Conservation (phyloP, 176 grass and related monocot genomes). For the Leersia perrieri region DNA sequence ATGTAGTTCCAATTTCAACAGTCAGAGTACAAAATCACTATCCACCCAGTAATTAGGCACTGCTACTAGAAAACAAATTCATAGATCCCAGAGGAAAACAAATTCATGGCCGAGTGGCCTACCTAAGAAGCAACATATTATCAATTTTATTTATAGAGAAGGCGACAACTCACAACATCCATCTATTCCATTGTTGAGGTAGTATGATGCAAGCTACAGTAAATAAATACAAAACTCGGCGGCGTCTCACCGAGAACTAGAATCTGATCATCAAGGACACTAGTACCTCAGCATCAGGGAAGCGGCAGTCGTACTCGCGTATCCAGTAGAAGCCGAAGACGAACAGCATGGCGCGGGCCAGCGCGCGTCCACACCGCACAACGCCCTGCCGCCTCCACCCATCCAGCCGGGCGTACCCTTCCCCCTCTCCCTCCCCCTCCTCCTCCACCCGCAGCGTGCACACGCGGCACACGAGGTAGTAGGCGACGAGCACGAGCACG, state of each 20-base stretch:
- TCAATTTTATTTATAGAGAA: too few relatives aligned
- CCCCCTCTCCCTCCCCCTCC: conserved; percentile 56
- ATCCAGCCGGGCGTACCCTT: conserved; percentile 51
- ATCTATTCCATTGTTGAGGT: not conserved
- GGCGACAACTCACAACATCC: not conserved
- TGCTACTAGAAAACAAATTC: too few relatives aligned
- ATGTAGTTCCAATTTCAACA: not conserved
- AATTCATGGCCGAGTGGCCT: too few relatives aligned
- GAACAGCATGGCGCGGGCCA: conserved; percentile 72
- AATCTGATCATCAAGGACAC: not conserved
- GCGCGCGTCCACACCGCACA: conserved; percentile 51
- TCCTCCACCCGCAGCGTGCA: conserved; percentile 61
- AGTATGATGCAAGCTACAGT: conserved; percentile 14
- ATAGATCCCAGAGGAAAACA: too few relatives aligned
- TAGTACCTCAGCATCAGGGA: conserved; percentile 34
- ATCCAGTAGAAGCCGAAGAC: conserved; percentile 95
- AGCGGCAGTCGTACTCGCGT: conserved; percentile 40
- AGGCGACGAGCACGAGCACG: conserved; percentile 54
- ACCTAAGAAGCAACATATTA: too few relatives aligned
- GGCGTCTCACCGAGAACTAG: not conserved
- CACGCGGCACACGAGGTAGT: conserved; percentile 73
- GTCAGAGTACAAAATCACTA: not conserved
- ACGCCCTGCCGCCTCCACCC: conserved; percentile 57
- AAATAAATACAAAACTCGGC: conserved; percentile 1
- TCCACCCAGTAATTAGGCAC: too few relatives aligned